Base-by-base conservation (phyloP, 139 green algal genomes). In the Closterium sp. region DNA sequence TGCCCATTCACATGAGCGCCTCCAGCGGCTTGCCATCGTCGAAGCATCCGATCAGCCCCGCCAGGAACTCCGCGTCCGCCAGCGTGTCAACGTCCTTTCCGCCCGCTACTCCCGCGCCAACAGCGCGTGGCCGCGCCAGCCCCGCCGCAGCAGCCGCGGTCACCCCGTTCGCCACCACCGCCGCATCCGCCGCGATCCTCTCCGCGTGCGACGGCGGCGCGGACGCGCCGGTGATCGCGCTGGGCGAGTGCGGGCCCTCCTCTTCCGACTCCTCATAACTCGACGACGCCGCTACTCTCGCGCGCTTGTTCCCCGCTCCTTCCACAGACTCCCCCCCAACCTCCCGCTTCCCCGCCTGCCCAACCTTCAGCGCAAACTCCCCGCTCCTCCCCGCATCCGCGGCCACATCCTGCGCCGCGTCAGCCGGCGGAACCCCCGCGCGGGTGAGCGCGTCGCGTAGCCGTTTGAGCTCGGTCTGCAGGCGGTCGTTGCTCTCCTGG, bases 391-490 rank as follows among this genome's bases (percentile, higher is more conserved):
- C 36, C 36, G 36, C 36, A 64, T 76, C 55, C 55, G 55, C 55
- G n/a, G n/a, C n/a, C n/a, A n/a, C n/a, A n/a, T n/a, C n/a, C n/a
- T n/a, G n/a, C 55, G 55, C 55, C 55, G 55, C 55, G 55, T 76
- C 55, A 76, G 55, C 55, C 55, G 55, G 55, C 16, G 55, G 55
- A 76, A 76, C 55, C 16, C 55, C 55, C 16, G 55, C 55, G 55
- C 55, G 55, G 25, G 55, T 19, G 55, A 76, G 55, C 55, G 55
- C 55, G 55, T 76, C 55, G 55, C 55, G 55, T 76, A 76, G 55
- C 55, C 55, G 55, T 28, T 76, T 76, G 55, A 92, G 21, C 21
- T 92, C 89, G 23, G 87, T n/a, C 30, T 90, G 84, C 89, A 89
- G 34, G 23, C 28, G 86, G 28, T 88, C 28, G 84, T 89, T 88